Conservation (phyloP, 257 asterid genomes). For the Fraxinus americana region DNA sequence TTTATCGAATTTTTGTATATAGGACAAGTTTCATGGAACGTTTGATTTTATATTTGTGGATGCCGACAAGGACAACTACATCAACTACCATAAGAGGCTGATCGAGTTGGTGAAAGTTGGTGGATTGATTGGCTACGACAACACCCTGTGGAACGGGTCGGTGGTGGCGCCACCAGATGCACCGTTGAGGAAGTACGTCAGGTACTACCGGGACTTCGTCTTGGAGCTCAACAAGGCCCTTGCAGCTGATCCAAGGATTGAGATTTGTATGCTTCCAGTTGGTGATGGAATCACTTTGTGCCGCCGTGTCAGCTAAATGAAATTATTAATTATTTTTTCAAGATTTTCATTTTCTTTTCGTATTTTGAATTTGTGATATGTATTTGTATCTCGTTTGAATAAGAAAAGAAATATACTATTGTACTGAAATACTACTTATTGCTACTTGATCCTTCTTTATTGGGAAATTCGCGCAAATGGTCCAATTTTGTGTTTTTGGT, state of each 20-base stretch:
- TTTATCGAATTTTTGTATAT: background rate
- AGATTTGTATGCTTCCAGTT: conserved; percentile 85
- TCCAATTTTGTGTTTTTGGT: no score
- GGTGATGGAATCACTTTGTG: conserved; percentile 94
- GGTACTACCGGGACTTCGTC: conserved; percentile 75
- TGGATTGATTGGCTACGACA: conserved; percentile 87
- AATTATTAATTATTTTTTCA: background rate
- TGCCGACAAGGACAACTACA: conserved; percentile 85
- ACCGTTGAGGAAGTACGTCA: conserved; percentile 74
- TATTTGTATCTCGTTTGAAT: background rate
- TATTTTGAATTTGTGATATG: background rate
- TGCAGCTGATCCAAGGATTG: conserved; percentile 85
- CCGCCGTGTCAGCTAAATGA: conserved; percentile 68
- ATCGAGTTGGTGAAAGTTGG: conserved; percentile 83
- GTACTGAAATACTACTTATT: no score
- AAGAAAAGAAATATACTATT: background rate
- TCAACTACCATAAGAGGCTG: conserved; percentile 80
- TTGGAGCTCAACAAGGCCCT: conserved; percentile 86
- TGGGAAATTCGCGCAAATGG: no score
- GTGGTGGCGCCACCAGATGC: conserved; percentile 93
- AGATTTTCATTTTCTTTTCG: background rate
- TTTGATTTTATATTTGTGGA: conserved; percentile 87
- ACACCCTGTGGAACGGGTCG: conserved; percentile 87
- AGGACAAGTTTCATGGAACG: conserved; percentile 55
- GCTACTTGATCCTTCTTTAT: no score